Evolutionary conservation across 768 basidiomycete genomes (phyloP).

Genomic region (Inosperma sp.): DNA sequence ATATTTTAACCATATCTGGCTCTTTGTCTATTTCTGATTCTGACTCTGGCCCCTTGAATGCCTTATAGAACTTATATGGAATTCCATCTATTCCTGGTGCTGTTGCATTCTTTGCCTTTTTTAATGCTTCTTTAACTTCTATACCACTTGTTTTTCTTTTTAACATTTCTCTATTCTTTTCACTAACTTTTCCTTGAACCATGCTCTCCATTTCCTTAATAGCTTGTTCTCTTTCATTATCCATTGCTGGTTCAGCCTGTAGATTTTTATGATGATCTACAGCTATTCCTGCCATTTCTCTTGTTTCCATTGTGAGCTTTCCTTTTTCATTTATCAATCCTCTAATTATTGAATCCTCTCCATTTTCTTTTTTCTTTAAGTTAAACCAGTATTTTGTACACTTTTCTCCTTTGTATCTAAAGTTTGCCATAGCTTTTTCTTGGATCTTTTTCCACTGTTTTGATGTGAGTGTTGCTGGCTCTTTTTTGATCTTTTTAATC

Average conservation of each 20-base stretch:
- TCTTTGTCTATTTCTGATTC: background rate
- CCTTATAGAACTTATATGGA: slow-evolving; percentile 27
- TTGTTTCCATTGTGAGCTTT: slow-evolving; percentile 15
- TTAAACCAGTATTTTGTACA: slow-evolving; percentile 6
- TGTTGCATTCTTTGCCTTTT: slow-evolving; percentile 12
- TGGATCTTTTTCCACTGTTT: background rate
- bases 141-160: background rate
- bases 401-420: background rate
- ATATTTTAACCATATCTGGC: slow-evolving; percentile 12
- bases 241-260: slow-evolving; percentile 14
- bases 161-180: slow-evolving; percentile 4
- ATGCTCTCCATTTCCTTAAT: background rate
- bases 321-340: background rate
- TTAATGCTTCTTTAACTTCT: slow-evolving; percentile 16
- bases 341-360: slow-evolving; percentile 1
- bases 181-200: background rate
- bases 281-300: slow-evolving; percentile 30
- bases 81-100: slow-evolving; percentile 24
- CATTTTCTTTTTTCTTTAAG: background rate
- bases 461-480: background rate
- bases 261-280: slow-evolving; percentile 25
- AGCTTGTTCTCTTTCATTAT: background rate
- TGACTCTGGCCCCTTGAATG: background rate
- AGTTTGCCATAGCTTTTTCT: background rate
- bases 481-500: background rate